Percentiles rank a stretch among this genome's conserved stretches.
Conservation (phyloP, 768 basidiomycete genomes). For the Pulveroboletus sp. region DNA sequence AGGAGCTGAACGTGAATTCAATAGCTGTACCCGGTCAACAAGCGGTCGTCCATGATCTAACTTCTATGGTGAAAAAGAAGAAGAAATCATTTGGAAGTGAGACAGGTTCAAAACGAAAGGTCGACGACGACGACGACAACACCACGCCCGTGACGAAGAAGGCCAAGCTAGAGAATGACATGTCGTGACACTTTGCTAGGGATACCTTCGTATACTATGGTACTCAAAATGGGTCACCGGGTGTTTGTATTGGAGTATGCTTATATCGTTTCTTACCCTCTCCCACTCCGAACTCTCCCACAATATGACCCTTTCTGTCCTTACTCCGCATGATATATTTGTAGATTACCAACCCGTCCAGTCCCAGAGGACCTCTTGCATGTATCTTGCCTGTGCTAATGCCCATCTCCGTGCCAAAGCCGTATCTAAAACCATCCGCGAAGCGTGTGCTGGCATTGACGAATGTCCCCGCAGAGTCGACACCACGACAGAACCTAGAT, state of each 20-base stretch:
- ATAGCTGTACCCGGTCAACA: constrained; percentile 32
- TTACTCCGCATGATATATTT: constrained; percentile 90
- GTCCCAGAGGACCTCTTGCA: constrained; percentile 91
- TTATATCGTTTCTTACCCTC: constrained; percentile 69
- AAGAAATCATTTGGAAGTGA: constrained; percentile 45
- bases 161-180: constrained; percentile 46
- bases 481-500: constrained; percentile 74
- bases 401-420: constrained; percentile 96
- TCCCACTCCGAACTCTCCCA: constrained; percentile 76
- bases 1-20: constrained; percentile 52
- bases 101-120: constrained; percentile 60
- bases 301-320: constrained; percentile 72
- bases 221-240: constrained; percentile 22
- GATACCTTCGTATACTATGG: neutral
- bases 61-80: constrained; percentile 84
- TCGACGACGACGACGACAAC: constrained; percentile 56
- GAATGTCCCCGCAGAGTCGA: constrained; percentile 90
- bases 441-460: constrained; percentile 96
- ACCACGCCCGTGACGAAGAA: constrained; percentile 54
- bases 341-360: constrained; percentile 92
- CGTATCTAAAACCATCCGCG: constrained; percentile 94
- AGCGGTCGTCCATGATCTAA: constrained; percentile 72
- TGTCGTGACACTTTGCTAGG: constrained; percentile 12
- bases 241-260: constrained; percentile 38
- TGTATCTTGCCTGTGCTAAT: constrained; percentile 97